Percentiles rank a stretch among this genome's conserved stretches.
These are phyloP conservation scores for Serpula lacrymans DNA, from an alignment of 768 basidiomycete species.

Conservation along the genomic window DNA sequence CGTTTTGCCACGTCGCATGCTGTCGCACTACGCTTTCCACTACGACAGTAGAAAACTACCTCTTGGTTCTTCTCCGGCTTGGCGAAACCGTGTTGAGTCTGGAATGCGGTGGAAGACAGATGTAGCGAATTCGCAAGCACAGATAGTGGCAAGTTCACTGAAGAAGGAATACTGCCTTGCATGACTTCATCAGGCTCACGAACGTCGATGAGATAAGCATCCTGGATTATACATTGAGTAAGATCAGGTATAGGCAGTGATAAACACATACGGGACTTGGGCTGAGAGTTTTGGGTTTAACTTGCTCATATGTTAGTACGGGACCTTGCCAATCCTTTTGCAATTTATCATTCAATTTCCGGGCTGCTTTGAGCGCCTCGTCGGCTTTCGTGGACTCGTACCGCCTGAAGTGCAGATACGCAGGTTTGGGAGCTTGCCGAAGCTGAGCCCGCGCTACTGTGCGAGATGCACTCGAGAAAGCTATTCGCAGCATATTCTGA, in stretches of 20 bases:
- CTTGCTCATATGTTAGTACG: slow-evolving; percentile 70
- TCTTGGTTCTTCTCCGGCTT: slow-evolving; percentile 71
- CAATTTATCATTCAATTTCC: slow-evolving; percentile 30
- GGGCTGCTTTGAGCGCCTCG: slow-evolving; percentile 27
- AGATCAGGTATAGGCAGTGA: slow-evolving; percentile 5
- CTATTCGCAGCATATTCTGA: slow-evolving; percentile 20
- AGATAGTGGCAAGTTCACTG: slow-evolving; percentile 86
- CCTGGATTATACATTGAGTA: slow-evolving; percentile 35
- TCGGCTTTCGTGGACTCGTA: slow-evolving; percentile 31
- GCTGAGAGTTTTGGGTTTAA: slow-evolving; percentile 75
- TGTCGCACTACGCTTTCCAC: slow-evolving; percentile 77
- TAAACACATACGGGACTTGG: slow-evolving; percentile 55
- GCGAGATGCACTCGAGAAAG: slow-evolving; percentile 13
- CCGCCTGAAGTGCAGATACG: slow-evolving; percentile 20
- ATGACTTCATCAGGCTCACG: slow-evolving; percentile 89
- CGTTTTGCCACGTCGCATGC: slow-evolving; percentile 80
- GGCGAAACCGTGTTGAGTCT: slow-evolving; percentile 63
- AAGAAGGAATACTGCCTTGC: slow-evolving; percentile 89
- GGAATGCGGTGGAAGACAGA: slow-evolving; percentile 53
- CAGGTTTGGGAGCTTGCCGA: slow-evolving; percentile 7
- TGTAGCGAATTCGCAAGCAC: slow-evolving; percentile 67
- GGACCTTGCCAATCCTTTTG: slow-evolving; percentile 78
- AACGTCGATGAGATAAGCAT: slow-evolving; percentile 81
- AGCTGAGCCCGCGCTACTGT: slow-evolving; percentile 8
- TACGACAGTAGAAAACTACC: slow-evolving; percentile 87